Percentiles rank a stretch among this genome's conserved stretches.
Conservation (phyloP, 2,329 filamentous ascomycete genomes). For the Neurospora sp. region DNA sequence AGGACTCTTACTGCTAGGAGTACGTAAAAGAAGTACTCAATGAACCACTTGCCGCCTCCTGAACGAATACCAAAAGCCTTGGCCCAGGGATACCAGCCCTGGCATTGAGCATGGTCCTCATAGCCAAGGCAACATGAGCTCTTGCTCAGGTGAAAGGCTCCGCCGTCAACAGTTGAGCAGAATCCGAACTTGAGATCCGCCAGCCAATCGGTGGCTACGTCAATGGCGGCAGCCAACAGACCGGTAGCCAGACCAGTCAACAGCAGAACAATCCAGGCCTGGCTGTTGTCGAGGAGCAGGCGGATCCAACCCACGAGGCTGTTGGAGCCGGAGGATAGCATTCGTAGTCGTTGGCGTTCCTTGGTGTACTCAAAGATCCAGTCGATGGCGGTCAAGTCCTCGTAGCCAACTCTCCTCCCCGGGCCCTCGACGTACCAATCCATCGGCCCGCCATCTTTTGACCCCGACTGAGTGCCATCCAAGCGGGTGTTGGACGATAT, state of each 20-base stretch:
- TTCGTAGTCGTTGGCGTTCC: conserved; percentile 78
- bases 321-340: conserved; percentile 53
- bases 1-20: conserved; percentile 56
- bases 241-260: conserved; percentile 79
- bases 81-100: conserved; percentile 83
- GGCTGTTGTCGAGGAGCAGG: conserved; percentile 71
- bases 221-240: conserved; percentile 75
- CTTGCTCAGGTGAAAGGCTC: conserved; percentile 83
- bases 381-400: conserved; percentile 93
- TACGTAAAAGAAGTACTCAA: conserved; percentile 83
- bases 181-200: conserved; percentile 86
- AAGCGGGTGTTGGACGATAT: conserved; percentile 3
- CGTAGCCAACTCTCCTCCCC: conserved; percentile 84
- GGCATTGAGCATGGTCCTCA: conserved; percentile 70
- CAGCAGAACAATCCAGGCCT: conserved; percentile 86
- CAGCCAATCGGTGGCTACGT: conserved; percentile 86
- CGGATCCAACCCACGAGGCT: conserved; percentile 65
- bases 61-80: conserved; percentile 59
- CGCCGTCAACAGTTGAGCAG: conserved; percentile 70
- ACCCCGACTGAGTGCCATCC: conserved; percentile 6
- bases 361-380: conserved; percentile 99
- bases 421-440: conserved; percentile 92
- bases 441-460: conserved; percentile 39
- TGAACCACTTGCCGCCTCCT: conserved; percentile 62
- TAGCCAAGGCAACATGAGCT: conserved; percentile 91